phyloP scores from a whole-genome alignment of 805 yeast genomes.

The Kurtzmaniella cleridarum region DNA sequence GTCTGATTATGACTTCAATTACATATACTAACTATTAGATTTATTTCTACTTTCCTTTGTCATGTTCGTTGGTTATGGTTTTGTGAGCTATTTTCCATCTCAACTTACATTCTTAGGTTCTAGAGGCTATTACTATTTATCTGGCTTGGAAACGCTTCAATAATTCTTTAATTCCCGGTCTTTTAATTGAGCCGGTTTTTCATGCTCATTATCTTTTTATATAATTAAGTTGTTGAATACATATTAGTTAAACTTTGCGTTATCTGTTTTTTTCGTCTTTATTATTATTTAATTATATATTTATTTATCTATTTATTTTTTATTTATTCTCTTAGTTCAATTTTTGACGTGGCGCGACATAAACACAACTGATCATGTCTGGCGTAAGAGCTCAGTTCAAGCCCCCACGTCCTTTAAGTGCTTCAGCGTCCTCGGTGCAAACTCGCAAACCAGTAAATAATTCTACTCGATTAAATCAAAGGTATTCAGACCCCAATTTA shows the following conservation, averaged over 20 bases:
- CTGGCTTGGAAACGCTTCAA: slow-evolving; percentile 16
- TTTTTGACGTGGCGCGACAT: slow-evolving; percentile 6
- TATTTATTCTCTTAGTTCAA: not conserved
- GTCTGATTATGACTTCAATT: not conserved
- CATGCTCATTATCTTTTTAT: no score
- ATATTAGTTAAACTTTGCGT: no score
- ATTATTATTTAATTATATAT: no score
- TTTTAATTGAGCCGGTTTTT: no score
- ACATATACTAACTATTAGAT: slow-evolving; percentile 11
- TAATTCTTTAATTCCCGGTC: not conserved
- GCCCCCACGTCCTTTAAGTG: slow-evolving; percentile 30
- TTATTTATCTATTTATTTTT: not conserved
- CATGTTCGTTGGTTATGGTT: slow-evolving; percentile 22
- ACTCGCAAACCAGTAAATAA: not conserved
- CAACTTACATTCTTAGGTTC: slow-evolving; percentile 24
- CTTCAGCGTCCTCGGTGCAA: not conserved
- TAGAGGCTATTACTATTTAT: slow-evolving; percentile 31
- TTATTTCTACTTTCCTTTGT: slow-evolving; percentile 16
- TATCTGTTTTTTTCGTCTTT: no score
- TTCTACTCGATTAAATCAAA: not conserved
- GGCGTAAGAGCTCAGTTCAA: slow-evolving; percentile 44
- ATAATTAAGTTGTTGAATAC: no score
- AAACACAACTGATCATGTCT: not conserved
- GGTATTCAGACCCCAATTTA: not conserved
- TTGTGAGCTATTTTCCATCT: slow-evolving; percentile 18